Evolutionary conservation across 352 stramenopile genomes (phyloP).

Genomic region (Phytophthora tubulina): DNA sequence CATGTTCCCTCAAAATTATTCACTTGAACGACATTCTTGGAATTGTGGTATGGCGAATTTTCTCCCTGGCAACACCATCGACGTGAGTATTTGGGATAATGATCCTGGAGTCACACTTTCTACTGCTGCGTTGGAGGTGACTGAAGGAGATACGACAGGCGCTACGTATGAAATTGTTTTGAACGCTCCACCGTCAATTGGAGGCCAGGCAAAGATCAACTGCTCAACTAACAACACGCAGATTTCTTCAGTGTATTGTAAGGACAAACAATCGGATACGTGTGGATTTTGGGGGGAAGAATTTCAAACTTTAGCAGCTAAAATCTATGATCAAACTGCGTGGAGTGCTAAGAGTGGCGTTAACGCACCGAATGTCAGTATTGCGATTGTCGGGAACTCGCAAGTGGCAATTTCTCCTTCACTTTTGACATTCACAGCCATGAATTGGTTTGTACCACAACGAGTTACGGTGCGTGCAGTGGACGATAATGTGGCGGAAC

Average conservation of each 20-base stretch:
- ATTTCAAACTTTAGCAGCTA: constrained; percentile 42
- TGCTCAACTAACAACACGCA: constrained; percentile 1
- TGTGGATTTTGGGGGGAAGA: constrained; percentile 59
- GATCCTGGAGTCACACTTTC: constrained; percentile 78
- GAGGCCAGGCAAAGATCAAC: constrained; percentile 17
- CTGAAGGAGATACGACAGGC: constrained; percentile 32
- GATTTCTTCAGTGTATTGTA: constrained; percentile 44
- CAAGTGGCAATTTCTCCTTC: constrained; percentile 63
- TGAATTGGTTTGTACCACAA: constrained; percentile 75
- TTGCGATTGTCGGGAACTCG: constrained; percentile 60
- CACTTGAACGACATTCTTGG: constrained; percentile 64
- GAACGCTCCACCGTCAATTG: constrained; percentile 59
- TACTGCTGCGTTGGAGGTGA: constrained; percentile 41
- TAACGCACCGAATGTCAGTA: constrained; percentile 56
- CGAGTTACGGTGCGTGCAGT: constrained; percentile 56
- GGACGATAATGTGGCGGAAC: constrained; percentile 57
- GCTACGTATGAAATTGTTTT: constrained; percentile 69
- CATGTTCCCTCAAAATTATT: constrained; percentile 62
- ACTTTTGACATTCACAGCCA: constrained; percentile 67
- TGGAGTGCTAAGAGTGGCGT: background rate
- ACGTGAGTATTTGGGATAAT: constrained; percentile 84
- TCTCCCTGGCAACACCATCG: constrained; percentile 46
- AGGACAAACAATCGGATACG: constrained; percentile 37
- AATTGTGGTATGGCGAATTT: constrained; percentile 71
- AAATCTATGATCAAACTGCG: constrained; percentile 46